These are phyloP conservation scores for Sesbania bispinosa DNA, from an alignment of 306 rosid species.

Conservation along the genomic window DNA sequence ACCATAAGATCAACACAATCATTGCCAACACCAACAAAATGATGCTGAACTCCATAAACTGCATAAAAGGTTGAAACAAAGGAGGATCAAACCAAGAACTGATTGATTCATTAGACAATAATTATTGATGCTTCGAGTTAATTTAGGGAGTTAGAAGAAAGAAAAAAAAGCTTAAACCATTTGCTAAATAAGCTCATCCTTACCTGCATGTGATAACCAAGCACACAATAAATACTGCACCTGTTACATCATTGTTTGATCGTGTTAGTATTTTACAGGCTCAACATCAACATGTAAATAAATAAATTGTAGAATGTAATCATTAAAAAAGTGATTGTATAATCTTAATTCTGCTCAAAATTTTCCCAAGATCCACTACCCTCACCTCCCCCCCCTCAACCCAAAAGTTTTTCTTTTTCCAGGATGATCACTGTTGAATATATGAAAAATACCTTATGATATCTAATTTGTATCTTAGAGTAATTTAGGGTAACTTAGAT, in stretches of 20 bases:
- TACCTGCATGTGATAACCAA: slow-evolving; percentile 86
- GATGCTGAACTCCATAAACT: slow-evolving; percentile 94
- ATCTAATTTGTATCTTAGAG: too few relatives aligned
- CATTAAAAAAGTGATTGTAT: neutral
- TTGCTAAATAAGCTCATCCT: slow-evolving; percentile 29
- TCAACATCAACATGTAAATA: neutral
- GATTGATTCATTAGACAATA: slow-evolving; percentile 19
- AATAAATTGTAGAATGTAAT: slow-evolving; percentile 1
- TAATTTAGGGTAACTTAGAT: too few relatives aligned
- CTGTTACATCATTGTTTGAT: slow-evolving; percentile 50
- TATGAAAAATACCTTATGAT: too few relatives aligned
- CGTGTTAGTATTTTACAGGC: slow-evolving; percentile 27
- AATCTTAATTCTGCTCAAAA: neutral
- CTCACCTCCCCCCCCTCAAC: neutral
- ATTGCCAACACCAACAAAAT: slow-evolving; percentile 85
- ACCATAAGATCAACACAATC: slow-evolving; percentile 95
- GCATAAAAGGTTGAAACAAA: slow-evolving; percentile 33
- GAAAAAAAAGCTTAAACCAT: slow-evolving; percentile 15
- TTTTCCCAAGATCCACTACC: slow-evolving; percentile 3
- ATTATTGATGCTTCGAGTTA: slow-evolving; percentile 5
- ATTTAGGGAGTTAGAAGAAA: slow-evolving; percentile 10
- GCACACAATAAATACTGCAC: slow-evolving; percentile 97
- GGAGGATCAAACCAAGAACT: slow-evolving; percentile 19
- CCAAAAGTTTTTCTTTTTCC: neutral
- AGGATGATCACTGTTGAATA: too few relatives aligned